These are phyloP conservation scores for Corchorus olitorius DNA, from an alignment of 345 rosid genomes.

Conservation along the genomic window DNA sequence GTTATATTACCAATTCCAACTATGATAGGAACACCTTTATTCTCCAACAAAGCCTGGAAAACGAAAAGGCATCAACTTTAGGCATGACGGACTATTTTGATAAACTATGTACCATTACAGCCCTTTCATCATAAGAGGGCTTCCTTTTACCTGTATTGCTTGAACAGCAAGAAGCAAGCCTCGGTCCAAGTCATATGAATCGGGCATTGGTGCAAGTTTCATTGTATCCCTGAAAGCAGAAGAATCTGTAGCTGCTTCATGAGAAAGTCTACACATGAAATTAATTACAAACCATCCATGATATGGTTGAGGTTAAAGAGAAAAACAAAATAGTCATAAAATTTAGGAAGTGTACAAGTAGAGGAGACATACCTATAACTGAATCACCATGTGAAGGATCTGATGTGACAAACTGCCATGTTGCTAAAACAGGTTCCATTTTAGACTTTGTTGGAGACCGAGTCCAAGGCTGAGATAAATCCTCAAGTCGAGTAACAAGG, in stretches of 20 bases:
- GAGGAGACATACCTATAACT: constrained; percentile 60
- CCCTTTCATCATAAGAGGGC: constrained; percentile 5
- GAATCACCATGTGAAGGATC: constrained; percentile 56
- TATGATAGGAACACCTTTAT: constrained; percentile 80
- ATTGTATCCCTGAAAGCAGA: constrained; percentile 91
- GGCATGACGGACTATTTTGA: not conserved
- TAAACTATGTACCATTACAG: not conserved
- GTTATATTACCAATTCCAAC: constrained; percentile 87
- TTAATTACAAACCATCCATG: constrained; percentile 27
- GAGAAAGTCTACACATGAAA: constrained; percentile 69
- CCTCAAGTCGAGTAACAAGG: constrained; percentile 78
- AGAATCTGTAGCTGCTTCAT: constrained; percentile 95
- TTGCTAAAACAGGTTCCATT: constrained; percentile 86
- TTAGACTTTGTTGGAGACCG: constrained; percentile 98
- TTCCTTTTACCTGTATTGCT: constrained; percentile 83
- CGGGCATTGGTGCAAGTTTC: constrained; percentile 95
- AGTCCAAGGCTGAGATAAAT: constrained; percentile 98
- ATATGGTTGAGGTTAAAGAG: constrained; percentile 17
- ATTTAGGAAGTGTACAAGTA: constrained; percentile 16
- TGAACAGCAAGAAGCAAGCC: constrained; percentile 99
- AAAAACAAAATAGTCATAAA: constrained; percentile 2
- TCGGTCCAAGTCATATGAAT: constrained; percentile 94
- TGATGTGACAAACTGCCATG: constrained; percentile 34
- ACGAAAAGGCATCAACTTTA: constrained; percentile 55
- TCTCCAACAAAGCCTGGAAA: constrained; percentile 93